Percentiles rank a stretch among this genome's conserved stretches.
These are phyloP conservation scores for Claviceps pazoutovae DNA, from an alignment of 2,329 filamentous ascomycete species.

Conservation along the genomic window DNA sequence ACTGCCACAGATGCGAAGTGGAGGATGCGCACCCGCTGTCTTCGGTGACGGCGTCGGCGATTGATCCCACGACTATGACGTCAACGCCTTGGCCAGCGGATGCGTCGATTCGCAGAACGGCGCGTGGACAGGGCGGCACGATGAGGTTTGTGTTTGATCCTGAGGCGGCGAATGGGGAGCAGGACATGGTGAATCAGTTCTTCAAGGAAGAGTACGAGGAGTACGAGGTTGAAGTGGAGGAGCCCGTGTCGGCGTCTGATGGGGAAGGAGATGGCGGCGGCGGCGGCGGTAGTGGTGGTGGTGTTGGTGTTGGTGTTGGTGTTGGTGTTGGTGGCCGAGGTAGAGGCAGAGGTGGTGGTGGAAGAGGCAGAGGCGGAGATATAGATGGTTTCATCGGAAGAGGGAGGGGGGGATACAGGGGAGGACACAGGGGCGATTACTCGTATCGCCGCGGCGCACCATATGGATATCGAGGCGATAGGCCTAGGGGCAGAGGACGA, in stretches of 20 bases:
- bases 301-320: not conserved
- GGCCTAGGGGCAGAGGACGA: conserved; percentile 20
- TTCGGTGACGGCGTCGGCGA: conserved; percentile 13
- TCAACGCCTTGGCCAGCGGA: conserved; percentile 25
- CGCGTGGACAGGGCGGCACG: conserved; percentile 51
- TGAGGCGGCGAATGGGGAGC: conserved; percentile 59
- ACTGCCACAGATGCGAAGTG: conserved; percentile 37
- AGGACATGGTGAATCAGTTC: conserved; percentile 50
- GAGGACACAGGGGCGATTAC: conserved; percentile 17
- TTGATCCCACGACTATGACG: conserved; percentile 11
- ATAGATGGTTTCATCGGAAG: not conserved
- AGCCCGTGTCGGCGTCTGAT: conserved; percentile 29
- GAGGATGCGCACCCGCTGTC: conserved; percentile 20
- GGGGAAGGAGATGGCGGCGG: conserved; percentile 4
- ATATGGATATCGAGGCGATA: conserved; percentile 22
- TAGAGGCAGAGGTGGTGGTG: conserved; percentile 12
- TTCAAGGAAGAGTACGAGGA: conserved; percentile 65
- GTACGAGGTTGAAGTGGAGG: conserved; percentile 65
- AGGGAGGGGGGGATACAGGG: conserved; percentile 13
- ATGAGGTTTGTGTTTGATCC: conserved; percentile 82
- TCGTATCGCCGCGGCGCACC: conserved; percentile 13
- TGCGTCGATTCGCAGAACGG: conserved; percentile 17
- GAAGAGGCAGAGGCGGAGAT: conserved; percentile 2
- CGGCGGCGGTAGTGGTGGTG: conserved; percentile 5
- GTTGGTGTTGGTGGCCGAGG: not conserved